Evolutionary conservation across 768 basidiomycete genomes (phyloP).

Genomic region (Leccinum olivaceopallidum): DNA sequence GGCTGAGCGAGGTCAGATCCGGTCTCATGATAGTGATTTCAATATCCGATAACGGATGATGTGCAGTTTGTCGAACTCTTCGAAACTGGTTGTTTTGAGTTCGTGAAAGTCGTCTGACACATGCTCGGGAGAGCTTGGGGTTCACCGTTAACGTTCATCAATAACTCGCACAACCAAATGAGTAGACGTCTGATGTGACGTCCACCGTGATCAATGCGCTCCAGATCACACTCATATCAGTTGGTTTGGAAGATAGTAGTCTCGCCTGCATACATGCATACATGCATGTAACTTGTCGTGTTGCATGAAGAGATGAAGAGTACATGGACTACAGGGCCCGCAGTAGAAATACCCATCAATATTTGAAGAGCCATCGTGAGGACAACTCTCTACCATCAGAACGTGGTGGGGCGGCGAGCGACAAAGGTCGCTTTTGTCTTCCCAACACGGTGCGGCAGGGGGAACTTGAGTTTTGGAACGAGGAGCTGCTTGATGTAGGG

Average conservation of each 20-base stretch:
- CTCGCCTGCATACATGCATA: constrained; percentile 1
- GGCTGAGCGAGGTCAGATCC: neutral
- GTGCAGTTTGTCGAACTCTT: neutral
- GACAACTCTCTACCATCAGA: constrained; percentile 38
- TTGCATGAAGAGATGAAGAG: constrained; percentile 17
- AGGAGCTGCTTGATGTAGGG: constrained; percentile 98
- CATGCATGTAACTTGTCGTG: constrained; percentile 11
- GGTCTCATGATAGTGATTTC: neutral
- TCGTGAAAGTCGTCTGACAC: neutral
- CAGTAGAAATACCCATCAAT: constrained; percentile 9
- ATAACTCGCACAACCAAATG: neutral
- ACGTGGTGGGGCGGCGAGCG: constrained; percentile 75
- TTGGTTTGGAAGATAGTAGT: neutral
- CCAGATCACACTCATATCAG: neutral
- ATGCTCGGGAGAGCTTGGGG: no score
- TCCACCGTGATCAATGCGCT: neutral
- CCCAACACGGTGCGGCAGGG: constrained; percentile 85
- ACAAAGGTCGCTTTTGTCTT: constrained; percentile 82
- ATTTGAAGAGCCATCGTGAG: neutral
- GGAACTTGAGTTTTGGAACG: constrained; percentile 91
- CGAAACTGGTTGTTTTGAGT: neutral
- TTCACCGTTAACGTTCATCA: no score
- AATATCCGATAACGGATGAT: neutral
- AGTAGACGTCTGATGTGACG: neutral
- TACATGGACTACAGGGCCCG: constrained; percentile 18